Evolutionary conservation across 1,139 yeast genomes (phyloP), one percentile per base, ranked within the genome.

Genomic region (Debaryomyces nepalensis): DNA sequence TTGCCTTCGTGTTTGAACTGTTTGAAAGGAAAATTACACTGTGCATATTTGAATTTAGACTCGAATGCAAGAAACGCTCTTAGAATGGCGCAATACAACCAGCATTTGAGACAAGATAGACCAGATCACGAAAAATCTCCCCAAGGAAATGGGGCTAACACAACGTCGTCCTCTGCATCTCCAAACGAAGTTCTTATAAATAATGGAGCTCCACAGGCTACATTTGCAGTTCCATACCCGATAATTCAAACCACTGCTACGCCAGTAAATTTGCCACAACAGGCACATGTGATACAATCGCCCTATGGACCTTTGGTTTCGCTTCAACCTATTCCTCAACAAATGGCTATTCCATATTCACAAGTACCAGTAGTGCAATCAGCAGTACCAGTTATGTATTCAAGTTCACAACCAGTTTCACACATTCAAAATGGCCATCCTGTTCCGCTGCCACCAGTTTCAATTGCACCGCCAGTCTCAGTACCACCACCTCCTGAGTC

Each of bases 1-100:
- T 65, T 81, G 23, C 87, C 87, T 0, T 69, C 75, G 26, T 82
- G 88, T 53, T 66, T 74, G 40, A 82, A 82, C 54, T 82, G 87
- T 55, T 55, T 72, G 41, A 77, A 81, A 57, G 83, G 86, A 6
- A 79, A 81, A 47, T 59, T 77, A 33, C 73, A 72, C 46, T 79
- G 83, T 62, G 81, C 82, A 4, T 78, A 78, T 53, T 57, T 77
- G 37, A 76, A 75, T 40, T 57, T 77, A 27, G 81, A 77, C 51
- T 70, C 72, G 9, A 67, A 70, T 23, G 81, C 81, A 2, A 59
- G 81, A 44, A 73, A 71, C 46, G 81, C 81, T 22, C 59, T 77
- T 39, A 61, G 77, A 45, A 66, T 71, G 67, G 82, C 82, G 3
- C 82, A 77, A 52, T 70, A 65, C 51, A 73, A 73, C 52, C 79